Evolutionary conservation across 192 early-diverging fungal genomes (phyloP).

Genomic region (Spizellomyces punctatus): DNA sequence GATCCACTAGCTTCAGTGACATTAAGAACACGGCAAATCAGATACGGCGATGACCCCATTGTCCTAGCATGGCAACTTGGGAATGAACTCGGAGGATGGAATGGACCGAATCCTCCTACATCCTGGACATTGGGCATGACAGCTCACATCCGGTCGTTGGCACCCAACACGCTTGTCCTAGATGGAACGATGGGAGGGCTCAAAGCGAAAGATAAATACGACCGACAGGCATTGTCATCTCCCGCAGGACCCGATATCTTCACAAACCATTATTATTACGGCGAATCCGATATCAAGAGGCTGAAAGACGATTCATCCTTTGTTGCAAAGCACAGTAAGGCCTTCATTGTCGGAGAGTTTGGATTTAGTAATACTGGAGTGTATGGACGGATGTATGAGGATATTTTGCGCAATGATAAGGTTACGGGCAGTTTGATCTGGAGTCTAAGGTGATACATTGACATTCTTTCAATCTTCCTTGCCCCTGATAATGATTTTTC

Average conservation of each 20-base stretch:
- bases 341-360: conserved; percentile 39
- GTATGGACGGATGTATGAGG: conserved; percentile 9
- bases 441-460: conserved; percentile 35
- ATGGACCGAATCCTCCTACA: conserved; percentile 25
- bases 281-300: conserved; percentile 7
- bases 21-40: no score
- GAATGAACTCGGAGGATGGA: conserved; percentile 47
- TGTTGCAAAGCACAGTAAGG: conserved; percentile 16
- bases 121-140: conserved; percentile 44
- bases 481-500: no score
- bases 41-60: conserved; percentile 44
- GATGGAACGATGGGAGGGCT: conserved; percentile 43
- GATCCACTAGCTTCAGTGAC: no score
- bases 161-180: conserved; percentile 33
- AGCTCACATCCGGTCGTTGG: conserved; percentile 23
- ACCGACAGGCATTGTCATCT: background rate
- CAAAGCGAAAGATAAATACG: conserved; percentile 1
- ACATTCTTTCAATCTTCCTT: background rate
- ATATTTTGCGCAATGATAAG: conserved; percentile 5
- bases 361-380: conserved; percentile 32
- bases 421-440: conserved; percentile 46
- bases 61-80: conserved; percentile 51
- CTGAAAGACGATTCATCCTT: conserved; percentile 10
- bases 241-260: conserved; percentile 38
- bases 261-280: conserved; percentile 48